Evolutionary conservation across 345 rosid species (phyloP).

Genomic region (Salix koriyanagi): DNA sequence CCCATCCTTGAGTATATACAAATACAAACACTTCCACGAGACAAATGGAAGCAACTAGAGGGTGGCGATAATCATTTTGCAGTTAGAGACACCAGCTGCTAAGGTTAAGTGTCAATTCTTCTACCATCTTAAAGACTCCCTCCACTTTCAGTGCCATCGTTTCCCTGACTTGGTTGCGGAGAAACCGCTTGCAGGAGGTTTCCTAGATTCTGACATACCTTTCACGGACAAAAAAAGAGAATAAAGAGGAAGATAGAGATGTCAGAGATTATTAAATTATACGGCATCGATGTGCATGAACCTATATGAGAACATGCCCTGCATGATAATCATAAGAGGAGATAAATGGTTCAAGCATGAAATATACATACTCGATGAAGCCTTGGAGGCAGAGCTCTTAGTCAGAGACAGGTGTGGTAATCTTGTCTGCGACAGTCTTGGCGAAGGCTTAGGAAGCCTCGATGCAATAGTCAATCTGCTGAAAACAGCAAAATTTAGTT

Average conservation of each 20-base stretch:
- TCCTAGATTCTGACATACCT: conserved; percentile 35
- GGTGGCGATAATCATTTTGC: background rate
- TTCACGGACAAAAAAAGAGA: background rate
- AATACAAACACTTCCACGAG: conserved; percentile 1
- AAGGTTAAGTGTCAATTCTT: background rate
- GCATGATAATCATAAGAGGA: background rate
- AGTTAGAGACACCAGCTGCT: conserved; percentile 17
- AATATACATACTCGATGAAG: conserved; percentile 46
- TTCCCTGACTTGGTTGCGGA: conserved; percentile 32
- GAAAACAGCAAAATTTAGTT: background rate
- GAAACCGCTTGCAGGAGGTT: conserved; percentile 22
- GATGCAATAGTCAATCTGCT: conserved; percentile 37
- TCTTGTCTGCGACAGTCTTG: conserved; percentile 41
- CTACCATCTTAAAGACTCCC: background rate
- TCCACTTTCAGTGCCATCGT: conserved; percentile 25
- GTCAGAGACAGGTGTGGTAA: conserved; percentile 47
- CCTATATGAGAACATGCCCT: background rate
- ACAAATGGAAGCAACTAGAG: conserved; percentile 13
- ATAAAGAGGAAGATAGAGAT: background rate
- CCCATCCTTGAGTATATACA: background rate
- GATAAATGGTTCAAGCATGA: background rate
- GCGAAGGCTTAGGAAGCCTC: conserved; percentile 57
- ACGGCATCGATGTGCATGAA: background rate
- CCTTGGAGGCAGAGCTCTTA: conserved; percentile 44
- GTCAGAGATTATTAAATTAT: background rate